Percentiles rank a stretch among this genome's conserved stretches.
phyloP scores from a whole-genome alignment of 768 basidiomycete genomes.

The Boletus sp. region DNA sequence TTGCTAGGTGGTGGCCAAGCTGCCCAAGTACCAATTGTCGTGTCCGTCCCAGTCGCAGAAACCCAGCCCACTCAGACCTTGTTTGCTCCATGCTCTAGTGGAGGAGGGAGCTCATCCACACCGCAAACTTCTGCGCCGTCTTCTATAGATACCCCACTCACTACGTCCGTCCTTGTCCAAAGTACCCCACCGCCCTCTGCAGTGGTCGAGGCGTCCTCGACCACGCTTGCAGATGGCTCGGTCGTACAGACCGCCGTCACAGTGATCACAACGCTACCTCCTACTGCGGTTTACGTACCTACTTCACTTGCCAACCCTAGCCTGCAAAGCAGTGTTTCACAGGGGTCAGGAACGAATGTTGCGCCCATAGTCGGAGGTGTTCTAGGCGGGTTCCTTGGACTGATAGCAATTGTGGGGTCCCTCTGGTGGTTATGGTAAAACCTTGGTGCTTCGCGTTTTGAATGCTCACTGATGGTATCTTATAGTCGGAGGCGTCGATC shows the following conservation, averaged over 20 bases:
- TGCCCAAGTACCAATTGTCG: conserved; percentile 41
- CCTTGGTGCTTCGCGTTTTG: conserved; percentile 1
- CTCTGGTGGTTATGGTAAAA: conserved; percentile 53
- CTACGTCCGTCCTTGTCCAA: conserved; percentile 26
- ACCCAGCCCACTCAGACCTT: conserved; percentile 37
- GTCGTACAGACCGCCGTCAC: conserved; percentile 37
- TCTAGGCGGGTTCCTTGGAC: conserved; percentile 52
- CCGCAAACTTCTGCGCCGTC: conserved; percentile 3
- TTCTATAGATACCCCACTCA: conserved; percentile 9
- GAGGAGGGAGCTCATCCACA: conserved; percentile 12
- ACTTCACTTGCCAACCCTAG: conserved; percentile 14
- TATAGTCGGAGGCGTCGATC: conserved; percentile 42
- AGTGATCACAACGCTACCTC: conserved; percentile 35
- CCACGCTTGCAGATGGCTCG: conserved; percentile 41
- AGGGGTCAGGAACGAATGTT: conserved; percentile 29
- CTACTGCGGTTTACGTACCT: conserved; percentile 29
- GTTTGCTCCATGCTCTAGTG: conserved; percentile 38
- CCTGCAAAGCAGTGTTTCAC: conserved; percentile 13
- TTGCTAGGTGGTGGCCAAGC: conserved; percentile 26
- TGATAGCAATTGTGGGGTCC: conserved; percentile 41
- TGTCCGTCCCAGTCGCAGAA: conserved; percentile 32
- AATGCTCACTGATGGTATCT: conserved; percentile 8
- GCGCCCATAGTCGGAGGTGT: conserved; percentile 53
- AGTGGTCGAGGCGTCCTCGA: conserved; percentile 30
- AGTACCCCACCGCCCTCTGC: conserved; percentile 33